Conservation (phyloP, 140 eudicot genomes). For the Erigeron philadelphicus region DNA sequence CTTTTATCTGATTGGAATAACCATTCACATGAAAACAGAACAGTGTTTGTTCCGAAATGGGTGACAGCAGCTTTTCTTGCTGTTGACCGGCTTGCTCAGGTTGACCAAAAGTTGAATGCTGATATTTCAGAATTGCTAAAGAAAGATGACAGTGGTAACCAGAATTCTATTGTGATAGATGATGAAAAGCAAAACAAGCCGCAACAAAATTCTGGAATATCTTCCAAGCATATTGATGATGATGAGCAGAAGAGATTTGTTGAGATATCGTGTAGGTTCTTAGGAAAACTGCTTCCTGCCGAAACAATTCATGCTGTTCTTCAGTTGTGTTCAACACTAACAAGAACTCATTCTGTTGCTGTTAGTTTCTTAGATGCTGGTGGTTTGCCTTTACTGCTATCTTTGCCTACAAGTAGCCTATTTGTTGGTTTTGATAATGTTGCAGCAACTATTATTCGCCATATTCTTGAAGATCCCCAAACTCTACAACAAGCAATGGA, state of each 20-base stretch:
- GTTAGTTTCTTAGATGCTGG: constrained; percentile 76
- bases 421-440: constrained; percentile 89
- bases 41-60: constrained; percentile 71
- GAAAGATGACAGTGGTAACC: constrained; percentile 48
- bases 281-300: constrained; percentile 68
- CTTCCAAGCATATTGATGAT: constrained; percentile 45
- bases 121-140: constrained; percentile 61
- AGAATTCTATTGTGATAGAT: constrained; percentile 53
- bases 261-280: constrained; percentile 69
- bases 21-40: constrained; percentile 31
- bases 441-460: constrained; percentile 81
- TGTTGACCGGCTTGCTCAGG: constrained; percentile 78
- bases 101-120: constrained; percentile 60
- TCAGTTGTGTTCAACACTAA: constrained; percentile 80
- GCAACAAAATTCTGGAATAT: constrained; percentile 34
- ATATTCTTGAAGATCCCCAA: constrained; percentile 94
- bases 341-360: constrained; percentile 83
- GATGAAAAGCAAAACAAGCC: constrained; percentile 58
- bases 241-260: constrained; percentile 75
- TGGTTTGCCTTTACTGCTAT: constrained; percentile 72
- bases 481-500: constrained; percentile 99
- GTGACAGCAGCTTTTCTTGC: constrained; percentile 91
- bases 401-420: constrained; percentile 78
- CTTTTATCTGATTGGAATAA: constrained; percentile 62
- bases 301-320: constrained; percentile 91